These are phyloP conservation scores for Melaleuca alternifolia DNA, from an alignment of 345 rosid species.

Conservation along the genomic window DNA sequence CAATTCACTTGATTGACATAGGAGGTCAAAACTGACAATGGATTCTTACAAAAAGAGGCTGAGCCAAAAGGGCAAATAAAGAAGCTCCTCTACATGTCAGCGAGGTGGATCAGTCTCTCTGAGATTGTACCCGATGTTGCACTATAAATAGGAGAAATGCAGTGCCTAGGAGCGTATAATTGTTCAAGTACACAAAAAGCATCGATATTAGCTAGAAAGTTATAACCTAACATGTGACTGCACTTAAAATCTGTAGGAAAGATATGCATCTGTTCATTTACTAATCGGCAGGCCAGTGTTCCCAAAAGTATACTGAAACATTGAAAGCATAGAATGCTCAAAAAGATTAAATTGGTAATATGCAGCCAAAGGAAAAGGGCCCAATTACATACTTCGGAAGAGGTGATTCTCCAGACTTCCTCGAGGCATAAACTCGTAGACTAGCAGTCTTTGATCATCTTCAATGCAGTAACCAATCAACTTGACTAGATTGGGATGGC, in stretches of 20 bases:
- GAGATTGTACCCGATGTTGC: neutral
- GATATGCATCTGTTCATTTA: neutral
- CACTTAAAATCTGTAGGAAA: neutral
- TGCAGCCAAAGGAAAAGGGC: neutral
- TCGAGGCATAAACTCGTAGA: conserved; percentile 71
- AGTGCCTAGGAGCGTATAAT: neutral
- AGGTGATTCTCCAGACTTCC: conserved; percentile 86
- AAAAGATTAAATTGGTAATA: neutral
- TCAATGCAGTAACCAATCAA: conserved; percentile 73
- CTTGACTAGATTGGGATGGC: conserved; percentile 66
- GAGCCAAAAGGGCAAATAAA: neutral
- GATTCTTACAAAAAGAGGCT: neutral
- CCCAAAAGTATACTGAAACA: neutral
- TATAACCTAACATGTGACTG: neutral
- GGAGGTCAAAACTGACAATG: neutral
- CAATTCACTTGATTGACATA: neutral
- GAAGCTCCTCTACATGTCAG: neutral
- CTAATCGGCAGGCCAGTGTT: neutral
- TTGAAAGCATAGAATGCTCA: neutral
- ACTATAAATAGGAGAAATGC: neutral
- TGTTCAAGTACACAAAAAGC: neutral
- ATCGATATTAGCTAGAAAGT: neutral
- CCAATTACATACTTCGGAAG: conserved; percentile 52
- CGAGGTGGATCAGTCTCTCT: neutral
- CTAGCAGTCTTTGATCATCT: conserved; percentile 68